Conservation (phyloP, 768 basidiomycete genomes). For the Mycena filopes region DNA sequence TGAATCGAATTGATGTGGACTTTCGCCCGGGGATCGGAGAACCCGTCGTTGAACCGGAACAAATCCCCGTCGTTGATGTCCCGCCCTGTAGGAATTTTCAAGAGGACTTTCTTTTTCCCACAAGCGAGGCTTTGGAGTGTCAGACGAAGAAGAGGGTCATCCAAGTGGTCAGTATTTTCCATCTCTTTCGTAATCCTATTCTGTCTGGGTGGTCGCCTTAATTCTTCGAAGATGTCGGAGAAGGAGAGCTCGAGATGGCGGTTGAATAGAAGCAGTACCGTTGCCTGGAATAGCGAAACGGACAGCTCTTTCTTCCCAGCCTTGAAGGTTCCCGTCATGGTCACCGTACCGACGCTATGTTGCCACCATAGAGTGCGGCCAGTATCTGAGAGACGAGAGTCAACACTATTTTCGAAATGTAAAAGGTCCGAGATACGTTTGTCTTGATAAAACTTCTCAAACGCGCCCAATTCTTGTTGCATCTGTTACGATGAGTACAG, state of each 20-base stretch:
- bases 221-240: conserved; percentile 72
- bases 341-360: conserved; percentile 86
- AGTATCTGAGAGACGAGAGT: conserved; percentile 4
- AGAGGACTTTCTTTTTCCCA: conserved; percentile 88
- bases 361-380: conserved; percentile 76
- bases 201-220: conserved; percentile 65
- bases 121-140: conserved; percentile 94
- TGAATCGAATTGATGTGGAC: conserved; percentile 97
- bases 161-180: conserved; percentile 51
- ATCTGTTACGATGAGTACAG: conserved; percentile 69
- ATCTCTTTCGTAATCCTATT: neutral
- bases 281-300: conserved; percentile 90
- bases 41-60: conserved; percentile 86
- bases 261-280: conserved; percentile 91
- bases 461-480: conserved; percentile 73
- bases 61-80: conserved; percentile 82
- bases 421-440: conserved; percentile 66
- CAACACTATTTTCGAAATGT: neutral
- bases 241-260: conserved; percentile 68
- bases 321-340: conserved; percentile 75
- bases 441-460: conserved; percentile 75
- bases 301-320: conserved; percentile 84
- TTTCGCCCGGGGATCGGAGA: conserved; percentile 80
- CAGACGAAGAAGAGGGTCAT: conserved; percentile 76
- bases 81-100: conserved; percentile 79